These are phyloP conservation scores for Leucosporidium creatinivorum DNA, from an alignment of 768 basidiomycete genomes.

Conservation along the genomic window DNA sequence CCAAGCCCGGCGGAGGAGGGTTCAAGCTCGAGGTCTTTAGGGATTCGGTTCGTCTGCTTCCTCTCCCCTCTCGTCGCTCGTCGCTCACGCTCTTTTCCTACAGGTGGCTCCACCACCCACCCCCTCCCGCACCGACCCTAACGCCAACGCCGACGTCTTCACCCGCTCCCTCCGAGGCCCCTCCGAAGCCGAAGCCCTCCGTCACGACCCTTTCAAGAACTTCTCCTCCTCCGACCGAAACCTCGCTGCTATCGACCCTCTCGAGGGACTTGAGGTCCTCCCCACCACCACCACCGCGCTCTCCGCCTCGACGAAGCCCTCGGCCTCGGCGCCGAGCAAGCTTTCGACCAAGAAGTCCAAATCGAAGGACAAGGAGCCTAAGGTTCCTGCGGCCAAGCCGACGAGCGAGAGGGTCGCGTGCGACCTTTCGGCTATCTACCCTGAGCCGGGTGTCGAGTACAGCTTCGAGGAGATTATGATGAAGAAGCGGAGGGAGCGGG, in stretches of 20 bases:
- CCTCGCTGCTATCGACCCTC: slow-evolving; percentile 23
- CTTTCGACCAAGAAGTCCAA: too few species aligned
- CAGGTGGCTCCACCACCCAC: slow-evolving; percentile 16
- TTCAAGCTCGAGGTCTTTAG: slow-evolving; percentile 47
- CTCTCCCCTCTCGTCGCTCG: too few species aligned
- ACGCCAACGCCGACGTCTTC: slow-evolving; percentile 20
- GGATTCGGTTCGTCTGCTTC: slow-evolving; percentile 42
- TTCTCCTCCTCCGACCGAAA: slow-evolving; percentile 38
- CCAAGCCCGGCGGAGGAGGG: slow-evolving; percentile 41
- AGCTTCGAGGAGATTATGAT: slow-evolving; percentile 64
- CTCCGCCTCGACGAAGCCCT: background rate
- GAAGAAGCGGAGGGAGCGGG: background rate
- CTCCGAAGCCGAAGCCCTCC: slow-evolving; percentile 45
- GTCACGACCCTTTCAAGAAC: slow-evolving; percentile 45
- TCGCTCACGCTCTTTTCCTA: background rate
- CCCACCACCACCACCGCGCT: too few species aligned
- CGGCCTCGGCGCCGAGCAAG: background rate
- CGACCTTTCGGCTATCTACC: slow-evolving; percentile 53
- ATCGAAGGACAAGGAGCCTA: background rate
- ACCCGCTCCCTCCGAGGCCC: slow-evolving; percentile 28
- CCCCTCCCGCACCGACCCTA: background rate
- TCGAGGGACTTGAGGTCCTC: background rate
- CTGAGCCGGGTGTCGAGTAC: slow-evolving; percentile 59
- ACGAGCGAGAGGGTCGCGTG: slow-evolving; percentile 28
- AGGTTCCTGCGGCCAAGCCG: background rate